Evolutionary conservation across 345 rosid species (phyloP).

Genomic region (Eucalyptus grandis): DNA sequence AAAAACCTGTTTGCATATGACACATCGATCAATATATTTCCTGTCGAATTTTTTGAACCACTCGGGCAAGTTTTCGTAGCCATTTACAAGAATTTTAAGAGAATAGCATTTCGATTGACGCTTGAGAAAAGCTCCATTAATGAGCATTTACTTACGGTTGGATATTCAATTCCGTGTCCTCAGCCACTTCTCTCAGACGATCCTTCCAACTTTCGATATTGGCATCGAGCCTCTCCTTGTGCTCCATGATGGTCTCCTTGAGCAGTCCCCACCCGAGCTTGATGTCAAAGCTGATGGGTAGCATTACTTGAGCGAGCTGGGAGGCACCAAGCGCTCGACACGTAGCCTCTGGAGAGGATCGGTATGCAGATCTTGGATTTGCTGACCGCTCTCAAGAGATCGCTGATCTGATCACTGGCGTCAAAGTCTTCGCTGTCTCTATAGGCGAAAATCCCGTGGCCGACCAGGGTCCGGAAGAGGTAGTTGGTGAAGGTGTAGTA

Average conservation of each 20-base stretch:
- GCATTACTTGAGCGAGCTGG: no score
- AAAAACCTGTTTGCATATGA: rapidly evolving
- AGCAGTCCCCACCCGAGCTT: rapidly evolving
- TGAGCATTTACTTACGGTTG: not conserved
- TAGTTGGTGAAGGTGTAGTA: no score
- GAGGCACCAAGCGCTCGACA: no score
- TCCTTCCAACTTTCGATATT: not conserved
- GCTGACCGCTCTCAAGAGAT: no score
- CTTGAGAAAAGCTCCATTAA: not conserved
- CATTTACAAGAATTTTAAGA: not conserved
- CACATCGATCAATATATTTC: not conserved
- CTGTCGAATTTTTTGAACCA: not conserved
- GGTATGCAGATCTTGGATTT: no score
- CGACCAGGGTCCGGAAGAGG: no score
- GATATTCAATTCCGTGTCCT: not conserved
- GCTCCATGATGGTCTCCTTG: rapidly evolving
- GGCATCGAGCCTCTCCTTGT: rapidly evolving
- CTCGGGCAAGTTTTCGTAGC: not conserved
- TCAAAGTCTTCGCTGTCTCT: no score
- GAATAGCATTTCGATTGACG: not conserved
- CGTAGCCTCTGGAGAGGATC: no score
- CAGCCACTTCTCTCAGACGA: not conserved
- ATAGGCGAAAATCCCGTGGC: no score
- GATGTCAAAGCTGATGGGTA: rapidly evolving
- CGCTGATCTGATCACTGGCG: no score